A percentile compares a stretch with the other conserved stretches of the same genome.
phyloP scores from a whole-genome alignment of 768 basidiomycete species.

The Gloeopeniophorella convolvens region DNA sequence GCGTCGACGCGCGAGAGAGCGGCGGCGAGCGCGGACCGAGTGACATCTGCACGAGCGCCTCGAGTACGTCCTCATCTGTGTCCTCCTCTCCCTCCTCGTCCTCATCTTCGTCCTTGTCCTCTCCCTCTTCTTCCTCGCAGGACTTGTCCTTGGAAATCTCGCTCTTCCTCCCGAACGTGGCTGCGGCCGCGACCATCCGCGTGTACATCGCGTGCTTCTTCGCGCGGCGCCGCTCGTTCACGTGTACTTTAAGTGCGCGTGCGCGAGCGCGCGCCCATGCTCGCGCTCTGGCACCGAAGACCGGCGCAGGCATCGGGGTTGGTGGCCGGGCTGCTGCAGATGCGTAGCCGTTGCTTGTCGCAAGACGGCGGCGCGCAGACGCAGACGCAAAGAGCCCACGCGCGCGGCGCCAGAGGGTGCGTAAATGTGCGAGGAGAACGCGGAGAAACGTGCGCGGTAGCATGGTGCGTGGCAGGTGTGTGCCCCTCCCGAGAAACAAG shows the following conservation, averaged over 20 bases:
- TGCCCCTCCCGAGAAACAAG: neutral
- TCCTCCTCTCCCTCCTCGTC: neutral
- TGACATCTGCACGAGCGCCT: neutral
- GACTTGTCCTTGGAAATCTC: too few species aligned
- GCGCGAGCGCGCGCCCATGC: neutral
- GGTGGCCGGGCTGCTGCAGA: neutral
- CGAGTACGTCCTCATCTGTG: neutral
- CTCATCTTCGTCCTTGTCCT: neutral
- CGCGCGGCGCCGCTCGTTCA: neutral
- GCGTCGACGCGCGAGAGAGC: neutral
- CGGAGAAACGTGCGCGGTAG: conserved; percentile 10
- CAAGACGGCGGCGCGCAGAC: neutral
- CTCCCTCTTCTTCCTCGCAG: neutral
- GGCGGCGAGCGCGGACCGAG: neutral
- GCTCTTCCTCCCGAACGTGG: neutral
- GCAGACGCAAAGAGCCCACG: conserved; percentile 13
- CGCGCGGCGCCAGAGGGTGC: conserved; percentile 9
- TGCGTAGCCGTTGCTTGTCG: neutral
- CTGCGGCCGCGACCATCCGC: neutral
- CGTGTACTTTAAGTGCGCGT: conserved; percentile 2
- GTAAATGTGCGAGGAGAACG: conserved; percentile 5
- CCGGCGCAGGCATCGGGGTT: neutral
- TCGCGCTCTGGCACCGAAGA: neutral
- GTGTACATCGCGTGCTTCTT: conserved; percentile 2
- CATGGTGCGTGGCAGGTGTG: neutral